These are phyloP conservation scores for Jackrogersella multiformis DNA, from an alignment of 495 filamentous ascomycete species.

Conservation along the genomic window DNA sequence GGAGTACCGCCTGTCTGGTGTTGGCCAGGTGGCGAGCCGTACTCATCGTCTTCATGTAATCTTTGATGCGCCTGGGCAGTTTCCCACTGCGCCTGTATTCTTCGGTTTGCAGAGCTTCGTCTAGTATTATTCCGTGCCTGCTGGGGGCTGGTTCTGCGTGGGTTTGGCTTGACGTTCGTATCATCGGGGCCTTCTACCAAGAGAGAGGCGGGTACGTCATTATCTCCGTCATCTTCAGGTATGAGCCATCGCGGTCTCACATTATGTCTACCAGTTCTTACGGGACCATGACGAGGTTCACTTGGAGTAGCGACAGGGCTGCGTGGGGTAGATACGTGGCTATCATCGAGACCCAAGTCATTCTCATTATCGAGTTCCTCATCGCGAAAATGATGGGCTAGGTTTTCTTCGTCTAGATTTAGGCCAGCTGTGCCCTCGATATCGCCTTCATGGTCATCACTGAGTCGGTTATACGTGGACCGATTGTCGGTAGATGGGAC, in stretches of 20 bases:
- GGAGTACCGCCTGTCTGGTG: conserved; percentile 27
- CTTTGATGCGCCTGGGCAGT: conserved; percentile 68
- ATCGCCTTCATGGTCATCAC: conserved; percentile 71
- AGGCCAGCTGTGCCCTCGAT: conserved; percentile 74
- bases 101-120: conserved; percentile 59
- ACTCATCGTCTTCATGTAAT: conserved; percentile 60
- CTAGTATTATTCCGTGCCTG: conserved; percentile 44
- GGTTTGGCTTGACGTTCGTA: conserved; percentile 45
- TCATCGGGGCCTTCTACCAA: conserved; percentile 70
- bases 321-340: conserved; percentile 64
- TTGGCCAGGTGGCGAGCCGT: conserved; percentile 45
- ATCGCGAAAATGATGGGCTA: conserved; percentile 72
- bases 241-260: conserved; percentile 46
- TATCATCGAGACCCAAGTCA: conserved; percentile 71
- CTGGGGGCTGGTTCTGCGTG: conserved; percentile 35
- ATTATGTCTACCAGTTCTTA: conserved; percentile 20
- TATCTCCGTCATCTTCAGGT: conserved; percentile 79
- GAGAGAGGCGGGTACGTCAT: conserved; percentile 91
- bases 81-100: conserved; percentile 72
- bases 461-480: conserved; percentile 77
- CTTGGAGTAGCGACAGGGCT: conserved; percentile 53
- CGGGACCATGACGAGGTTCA: conserved; percentile 14
- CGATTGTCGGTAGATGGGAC: conserved; percentile 69
- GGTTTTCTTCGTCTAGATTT: conserved; percentile 73
- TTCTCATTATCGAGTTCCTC: conserved; percentile 72